Evolutionary conservation across 108 stramenopile species (phyloP), one percentile per base, ranked within the genome.

Genomic region (Cyclotella atomus): DNA sequence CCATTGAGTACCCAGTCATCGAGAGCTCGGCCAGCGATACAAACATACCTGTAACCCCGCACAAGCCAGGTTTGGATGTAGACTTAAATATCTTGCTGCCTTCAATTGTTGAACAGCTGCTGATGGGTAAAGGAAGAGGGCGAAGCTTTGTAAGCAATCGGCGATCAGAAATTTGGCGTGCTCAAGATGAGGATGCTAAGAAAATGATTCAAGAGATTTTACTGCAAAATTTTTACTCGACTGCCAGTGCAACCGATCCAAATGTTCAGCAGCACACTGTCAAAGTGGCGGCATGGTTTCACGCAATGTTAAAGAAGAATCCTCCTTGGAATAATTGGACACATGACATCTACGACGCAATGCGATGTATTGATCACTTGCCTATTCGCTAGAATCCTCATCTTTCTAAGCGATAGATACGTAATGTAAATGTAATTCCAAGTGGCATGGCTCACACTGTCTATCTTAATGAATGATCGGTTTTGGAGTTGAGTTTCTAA

Each of bases 281-380:
- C 0, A 85, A 84, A 44, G 84, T 89, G 23, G 64, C 86, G 1
- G 76, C 84, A 47, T 91, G 90, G 90, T 91, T 87, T 70, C 84
- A 87, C 49, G 84, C 85, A n/a, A 30, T 86, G 53, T 25, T 89
- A 32, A 91, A 91, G 65, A 91, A 91, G 52, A 70, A 87, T 36
- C 19, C 76, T 33, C 90, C 90, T 23, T 91, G 90, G 90, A 81
- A 73, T 32, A 85, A 79, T 41, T 91, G 90, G 90, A 89, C 90
- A 41, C 45, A 77, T 28, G 90, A 91, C 53, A 89, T 91, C 33
- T 91, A 91, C 29, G 90, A 91, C 68, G 90, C 85, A n/a, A 88
- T 91, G 90, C 35, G 90, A 66, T 88, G 88, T 71, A 89, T 91
- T 33, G 90, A 91, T 73, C 90, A 91, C 63, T 62, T 91, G 50